phyloP scores from a whole-genome alignment of 768 basidiomycete species.

The Amanita rimosa region DNA sequence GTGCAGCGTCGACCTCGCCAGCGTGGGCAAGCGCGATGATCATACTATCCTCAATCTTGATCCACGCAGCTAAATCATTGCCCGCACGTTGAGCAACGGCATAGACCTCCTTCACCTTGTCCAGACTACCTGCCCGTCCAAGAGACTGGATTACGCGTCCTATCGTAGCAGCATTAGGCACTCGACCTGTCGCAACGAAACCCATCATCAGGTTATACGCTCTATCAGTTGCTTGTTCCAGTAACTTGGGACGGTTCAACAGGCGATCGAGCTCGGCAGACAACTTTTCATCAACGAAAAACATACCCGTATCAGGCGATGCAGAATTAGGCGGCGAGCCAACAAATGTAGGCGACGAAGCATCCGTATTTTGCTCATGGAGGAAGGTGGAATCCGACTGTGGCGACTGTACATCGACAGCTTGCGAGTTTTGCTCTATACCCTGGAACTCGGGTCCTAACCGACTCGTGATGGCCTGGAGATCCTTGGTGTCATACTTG shows the following conservation, averaged over 20 bases:
- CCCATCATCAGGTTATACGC: conserved; percentile 41
- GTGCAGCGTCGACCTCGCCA: conserved; percentile 71
- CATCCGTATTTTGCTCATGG: background rate
- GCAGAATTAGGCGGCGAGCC: background rate
- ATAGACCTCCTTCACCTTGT: conserved; percentile 59
- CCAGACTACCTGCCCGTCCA: conserved; percentile 49
- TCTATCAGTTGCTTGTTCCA: conserved; percentile 16
- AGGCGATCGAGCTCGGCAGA: background rate
- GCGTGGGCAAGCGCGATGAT: conserved; percentile 75
- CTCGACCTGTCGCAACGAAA: conserved; percentile 30
- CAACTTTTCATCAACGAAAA: background rate
- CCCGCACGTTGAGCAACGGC: conserved; percentile 54
- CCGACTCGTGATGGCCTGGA: conserved; percentile 5
- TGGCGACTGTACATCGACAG: background rate
- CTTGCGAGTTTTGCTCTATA: no score
- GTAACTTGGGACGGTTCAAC: conserved; percentile 2
- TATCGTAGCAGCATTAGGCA: conserved; percentile 41
- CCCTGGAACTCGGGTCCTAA: background rate
- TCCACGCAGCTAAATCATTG: conserved; percentile 49
- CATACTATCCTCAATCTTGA: conserved; percentile 79
- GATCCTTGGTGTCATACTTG: background rate
- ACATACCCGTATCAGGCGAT: background rate
- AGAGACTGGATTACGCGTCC: conserved; percentile 56
- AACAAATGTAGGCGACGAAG: background rate
- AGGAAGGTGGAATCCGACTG: background rate